phyloP scores from a whole-genome alignment of 495 filamentous ascomycete genomes.

The Schizothecium vesticola region DNA sequence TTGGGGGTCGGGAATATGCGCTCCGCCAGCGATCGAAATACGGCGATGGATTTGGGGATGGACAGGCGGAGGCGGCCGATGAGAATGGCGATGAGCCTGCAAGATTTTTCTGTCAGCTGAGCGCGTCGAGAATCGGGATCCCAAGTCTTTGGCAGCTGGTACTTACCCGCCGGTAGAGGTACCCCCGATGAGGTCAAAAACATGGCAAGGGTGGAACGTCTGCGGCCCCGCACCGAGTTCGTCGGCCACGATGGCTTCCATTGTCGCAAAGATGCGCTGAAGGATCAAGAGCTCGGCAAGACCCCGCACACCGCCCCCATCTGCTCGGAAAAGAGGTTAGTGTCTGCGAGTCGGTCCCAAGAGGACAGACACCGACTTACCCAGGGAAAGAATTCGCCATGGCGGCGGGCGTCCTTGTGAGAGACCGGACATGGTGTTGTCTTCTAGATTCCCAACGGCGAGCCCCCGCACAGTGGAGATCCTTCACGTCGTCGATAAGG shows the following conservation, averaged over 20 bases:
- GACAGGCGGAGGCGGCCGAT: neutral
- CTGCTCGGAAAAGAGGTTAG: neutral
- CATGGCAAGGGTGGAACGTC: neutral
- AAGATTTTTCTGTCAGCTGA: neutral
- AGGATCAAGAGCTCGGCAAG: slow-evolving; percentile 4
- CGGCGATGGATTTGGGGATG: neutral
- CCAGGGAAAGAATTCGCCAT: slow-evolving; percentile 2
- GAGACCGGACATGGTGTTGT: neutral
- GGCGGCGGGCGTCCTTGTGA: neutral
- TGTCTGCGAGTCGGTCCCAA: neutral
- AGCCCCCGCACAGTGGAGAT: neutral
- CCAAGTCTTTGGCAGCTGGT: neutral
- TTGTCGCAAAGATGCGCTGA: slow-evolving; percentile 1
- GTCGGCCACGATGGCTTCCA: slow-evolving; percentile 1
- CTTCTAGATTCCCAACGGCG: neutral
- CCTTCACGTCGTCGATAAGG: too few relatives aligned
- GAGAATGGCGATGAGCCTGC: slow-evolving; percentile 1
- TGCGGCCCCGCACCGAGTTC: neutral
- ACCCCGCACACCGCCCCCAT: slow-evolving; percentile 4
- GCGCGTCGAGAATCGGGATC: neutral
- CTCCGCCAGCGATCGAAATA: neutral
- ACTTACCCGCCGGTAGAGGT: slow-evolving; percentile 3
- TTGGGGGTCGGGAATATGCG: neutral
- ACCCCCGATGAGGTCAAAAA: slow-evolving; percentile 3
- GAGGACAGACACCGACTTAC: neutral